Percentiles rank a stretch among this genome's conserved stretches.
phyloP scores from a whole-genome alignment of 306 rosid genomes.

The Prunus davidiana region DNA sequence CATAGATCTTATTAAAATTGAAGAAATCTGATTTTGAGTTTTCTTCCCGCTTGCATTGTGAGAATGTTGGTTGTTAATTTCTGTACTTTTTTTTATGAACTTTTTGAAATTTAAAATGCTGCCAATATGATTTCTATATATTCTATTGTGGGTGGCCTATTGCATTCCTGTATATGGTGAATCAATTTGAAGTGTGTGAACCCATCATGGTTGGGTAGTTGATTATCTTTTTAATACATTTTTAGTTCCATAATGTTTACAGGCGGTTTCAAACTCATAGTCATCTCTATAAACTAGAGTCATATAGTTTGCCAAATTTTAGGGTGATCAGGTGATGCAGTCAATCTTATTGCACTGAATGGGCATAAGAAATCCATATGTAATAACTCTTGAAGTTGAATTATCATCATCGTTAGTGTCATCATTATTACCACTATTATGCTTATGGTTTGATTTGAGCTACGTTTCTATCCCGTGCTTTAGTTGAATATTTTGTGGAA shows the following conservation, averaged over 20 bases:
- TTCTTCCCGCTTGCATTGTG: background rate
- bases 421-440: background rate
- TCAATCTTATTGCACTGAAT: background rate
- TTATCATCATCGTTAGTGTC: background rate
- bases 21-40: background rate
- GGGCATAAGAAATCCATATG: background rate
- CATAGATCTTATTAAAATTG: background rate
- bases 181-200: background rate
- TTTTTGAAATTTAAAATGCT: background rate
- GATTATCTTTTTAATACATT: background rate
- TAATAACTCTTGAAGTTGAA: background rate
- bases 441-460: background rate
- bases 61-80: background rate
- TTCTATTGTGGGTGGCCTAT: background rate
- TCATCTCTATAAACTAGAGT: background rate
- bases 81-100: background rate
- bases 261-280: background rate
- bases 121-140: background rate
- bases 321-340: background rate
- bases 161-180: background rate
- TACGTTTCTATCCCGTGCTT: background rate
- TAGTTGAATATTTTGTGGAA: background rate
- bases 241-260: background rate
- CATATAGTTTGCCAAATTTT: background rate
- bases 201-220: background rate